Percentiles rank a stretch among this genome's conserved stretches.
phyloP scores from a whole-genome alignment of 192 early-diverging fungal genomes.

The Chytriomyces confervae region DNA sequence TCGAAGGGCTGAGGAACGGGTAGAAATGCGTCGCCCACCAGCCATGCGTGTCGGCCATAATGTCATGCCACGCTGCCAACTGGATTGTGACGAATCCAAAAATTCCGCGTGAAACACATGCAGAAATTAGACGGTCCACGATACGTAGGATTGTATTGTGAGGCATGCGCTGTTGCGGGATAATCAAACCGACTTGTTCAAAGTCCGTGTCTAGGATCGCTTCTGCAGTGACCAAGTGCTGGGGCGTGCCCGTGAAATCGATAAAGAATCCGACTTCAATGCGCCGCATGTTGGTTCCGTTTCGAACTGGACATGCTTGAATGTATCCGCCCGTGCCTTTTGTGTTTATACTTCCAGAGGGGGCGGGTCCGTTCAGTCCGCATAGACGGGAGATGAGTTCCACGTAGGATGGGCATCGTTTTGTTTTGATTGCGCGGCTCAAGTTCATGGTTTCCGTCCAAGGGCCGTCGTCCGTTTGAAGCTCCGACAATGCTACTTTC shows the following conservation, averaged over 20 bases:
- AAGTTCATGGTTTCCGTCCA: neutral
- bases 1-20: conserved; percentile 29
- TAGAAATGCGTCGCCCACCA: conserved; percentile 39
- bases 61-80: conserved; percentile 27
- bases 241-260: neutral
- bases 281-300: conserved; percentile 27
- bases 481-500: neutral
- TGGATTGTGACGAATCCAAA: conserved; percentile 32
- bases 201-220: conserved; percentile 15
- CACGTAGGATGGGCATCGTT: conserved; percentile 9
- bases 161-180: conserved; percentile 25
- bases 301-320: conserved; percentile 27
- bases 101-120: conserved; percentile 18
- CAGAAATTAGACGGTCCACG: conserved; percentile 4
- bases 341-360: neutral
- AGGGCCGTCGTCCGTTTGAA: conserved; percentile 8
- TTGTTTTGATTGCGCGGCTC: neutral
- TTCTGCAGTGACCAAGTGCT: conserved; percentile 24
- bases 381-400: conserved; percentile 19
- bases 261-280: conserved; percentile 35
- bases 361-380: conserved; percentile 15
- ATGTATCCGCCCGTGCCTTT: conserved; percentile 39
- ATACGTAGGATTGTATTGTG: conserved; percentile 13
- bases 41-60: conserved; percentile 10
- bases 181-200: conserved; percentile 26